phyloP scores from a whole-genome alignment of 1,284 basidiomycete species.

The Pseudozyma sp. region DNA sequence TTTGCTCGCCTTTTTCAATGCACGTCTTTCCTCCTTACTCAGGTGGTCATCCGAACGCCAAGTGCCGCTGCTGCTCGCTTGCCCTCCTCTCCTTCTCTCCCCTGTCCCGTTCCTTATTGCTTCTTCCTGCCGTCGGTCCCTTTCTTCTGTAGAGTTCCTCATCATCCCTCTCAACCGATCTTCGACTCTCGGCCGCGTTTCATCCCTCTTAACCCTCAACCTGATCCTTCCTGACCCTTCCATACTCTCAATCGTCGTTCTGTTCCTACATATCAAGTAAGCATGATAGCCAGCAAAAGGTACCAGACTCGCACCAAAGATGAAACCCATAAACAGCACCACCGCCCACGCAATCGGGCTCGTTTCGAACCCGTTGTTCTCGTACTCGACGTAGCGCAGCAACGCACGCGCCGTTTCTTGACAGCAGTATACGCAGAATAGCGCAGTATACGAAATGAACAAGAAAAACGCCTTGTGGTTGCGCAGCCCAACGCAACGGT shows the following conservation, averaged over 20 bases:
- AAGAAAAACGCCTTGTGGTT: slow-evolving; percentile 70
- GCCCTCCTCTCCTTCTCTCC: not conserved
- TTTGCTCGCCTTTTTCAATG: slow-evolving; percentile 54
- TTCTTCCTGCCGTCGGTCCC: not conserved
- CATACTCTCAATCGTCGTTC: slow-evolving; percentile 70
- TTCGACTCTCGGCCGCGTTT: slow-evolving; percentile 26
- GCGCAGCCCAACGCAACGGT: slow-evolving; percentile 70
- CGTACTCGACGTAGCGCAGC: slow-evolving; percentile 34
- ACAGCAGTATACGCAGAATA: slow-evolving; percentile 57
- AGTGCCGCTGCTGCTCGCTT: not conserved
- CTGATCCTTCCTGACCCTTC: slow-evolving; percentile 62
- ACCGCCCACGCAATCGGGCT: slow-evolving; percentile 68
- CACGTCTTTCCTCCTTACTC: slow-evolving; percentile 48
- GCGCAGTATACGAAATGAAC: slow-evolving; percentile 65
- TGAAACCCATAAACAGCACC: slow-evolving; percentile 61
- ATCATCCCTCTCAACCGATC: slow-evolving; percentile 36
- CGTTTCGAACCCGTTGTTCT: slow-evolving; percentile 60
- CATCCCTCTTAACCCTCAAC: slow-evolving; percentile 24
- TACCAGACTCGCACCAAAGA: slow-evolving; percentile 56
- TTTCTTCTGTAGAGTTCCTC: slow-evolving; percentile 11
- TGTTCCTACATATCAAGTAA: slow-evolving; percentile 67
- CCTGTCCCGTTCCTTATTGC: not conserved
- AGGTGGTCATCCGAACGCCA: slow-evolving; percentile 58
- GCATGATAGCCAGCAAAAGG: slow-evolving; percentile 65
- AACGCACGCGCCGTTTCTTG: slow-evolving; percentile 58